A percentile compares a stretch with the other conserved stretches of the same genome.
These are phyloP conservation scores for Saccharomycopsis hybrid DNA, from an alignment of 1,139 yeast genomes.

Conservation along the genomic window DNA sequence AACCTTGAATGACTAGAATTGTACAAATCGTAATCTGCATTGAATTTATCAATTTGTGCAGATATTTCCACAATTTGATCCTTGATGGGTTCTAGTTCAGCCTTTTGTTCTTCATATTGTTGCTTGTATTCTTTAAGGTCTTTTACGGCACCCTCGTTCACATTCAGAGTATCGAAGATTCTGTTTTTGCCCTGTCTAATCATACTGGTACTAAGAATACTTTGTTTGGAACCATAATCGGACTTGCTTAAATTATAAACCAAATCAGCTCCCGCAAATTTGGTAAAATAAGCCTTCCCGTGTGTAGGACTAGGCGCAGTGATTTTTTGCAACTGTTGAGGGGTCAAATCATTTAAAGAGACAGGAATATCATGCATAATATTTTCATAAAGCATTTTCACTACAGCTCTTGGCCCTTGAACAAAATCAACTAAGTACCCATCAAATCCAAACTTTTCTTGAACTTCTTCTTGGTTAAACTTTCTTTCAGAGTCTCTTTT, in stretches of 20 bases:
- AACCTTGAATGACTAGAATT: background rate
- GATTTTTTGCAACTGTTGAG: conserved; percentile 36
- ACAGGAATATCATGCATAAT: conserved; percentile 63
- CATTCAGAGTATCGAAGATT: conserved; percentile 34
- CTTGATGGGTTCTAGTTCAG: conserved; percentile 19
- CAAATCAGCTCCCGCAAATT: conserved; percentile 54
- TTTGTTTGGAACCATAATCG: conserved; percentile 49
- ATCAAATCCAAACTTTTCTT: conserved; percentile 57
- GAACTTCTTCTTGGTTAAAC: conserved; percentile 34
- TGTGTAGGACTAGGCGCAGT: conserved; percentile 30
- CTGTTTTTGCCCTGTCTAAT: conserved; percentile 25
- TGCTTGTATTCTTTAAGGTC: background rate
- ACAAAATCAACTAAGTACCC: conserved; percentile 70
- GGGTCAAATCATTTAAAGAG: conserved; percentile 37
- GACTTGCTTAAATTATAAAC: conserved; percentile 49
- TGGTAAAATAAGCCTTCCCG: conserved; percentile 39
- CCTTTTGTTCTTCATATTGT: conserved; percentile 21
- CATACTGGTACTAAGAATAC: conserved; percentile 33
- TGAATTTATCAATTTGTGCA: conserved; percentile 22
- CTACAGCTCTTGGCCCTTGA: conserved; percentile 68
- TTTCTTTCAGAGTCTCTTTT: conserved; percentile 20
- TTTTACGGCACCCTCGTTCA: background rate
- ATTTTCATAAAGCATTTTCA: conserved; percentile 60
- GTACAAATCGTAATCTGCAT: background rate
- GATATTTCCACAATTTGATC: conserved; percentile 22